Evolutionary conservation across 225 moss, liverwort and hornwort genomes (phyloP).

Genomic region (Polytrichum commune): DNA sequence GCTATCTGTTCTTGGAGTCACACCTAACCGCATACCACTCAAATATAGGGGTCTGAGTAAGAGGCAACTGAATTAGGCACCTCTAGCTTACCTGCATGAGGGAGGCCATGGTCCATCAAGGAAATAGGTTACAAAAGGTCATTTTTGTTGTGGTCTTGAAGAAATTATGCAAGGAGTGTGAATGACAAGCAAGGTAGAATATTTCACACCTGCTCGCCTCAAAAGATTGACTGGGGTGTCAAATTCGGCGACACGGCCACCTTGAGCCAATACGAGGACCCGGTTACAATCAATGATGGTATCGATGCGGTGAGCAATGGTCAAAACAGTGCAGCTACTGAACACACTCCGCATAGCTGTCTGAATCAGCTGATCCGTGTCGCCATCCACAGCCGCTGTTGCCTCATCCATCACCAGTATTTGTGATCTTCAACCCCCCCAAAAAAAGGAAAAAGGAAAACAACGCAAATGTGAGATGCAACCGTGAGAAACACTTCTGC

Average conservation of each 20-base stretch:
- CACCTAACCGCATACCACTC: too few relatives aligned
- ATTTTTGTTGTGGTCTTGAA: neutral
- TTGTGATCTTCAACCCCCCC: slow-evolving; percentile 21
- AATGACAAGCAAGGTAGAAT: neutral
- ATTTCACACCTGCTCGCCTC: slow-evolving; percentile 22
- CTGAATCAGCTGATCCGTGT: slow-evolving; percentile 45
- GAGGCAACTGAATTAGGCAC: too few relatives aligned
- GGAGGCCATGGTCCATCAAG: too few relatives aligned
- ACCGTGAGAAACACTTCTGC: too few relatives aligned
- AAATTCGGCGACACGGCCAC: slow-evolving; percentile 35
- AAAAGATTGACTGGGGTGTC: slow-evolving; percentile 43
- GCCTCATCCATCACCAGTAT: slow-evolving; percentile 59
- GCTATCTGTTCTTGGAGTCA: too few relatives aligned
- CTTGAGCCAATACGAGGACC: slow-evolving; percentile 32
- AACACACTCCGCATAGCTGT: slow-evolving; percentile 35
- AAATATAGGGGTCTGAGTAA: too few relatives aligned
- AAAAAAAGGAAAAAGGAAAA: too few relatives aligned
- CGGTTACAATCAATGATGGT: slow-evolving; percentile 37
- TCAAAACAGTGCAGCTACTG: slow-evolving; percentile 40
- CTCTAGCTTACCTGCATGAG: too few relatives aligned
- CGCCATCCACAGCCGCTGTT: slow-evolving; percentile 48
- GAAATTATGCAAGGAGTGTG: neutral
- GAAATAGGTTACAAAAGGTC: neutral
- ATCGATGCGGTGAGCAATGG: slow-evolving; percentile 28
- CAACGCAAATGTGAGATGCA: too few relatives aligned